phyloP scores from a whole-genome alignment of 495 filamentous ascomycete genomes.

The Sordaria brevicollis region DNA sequence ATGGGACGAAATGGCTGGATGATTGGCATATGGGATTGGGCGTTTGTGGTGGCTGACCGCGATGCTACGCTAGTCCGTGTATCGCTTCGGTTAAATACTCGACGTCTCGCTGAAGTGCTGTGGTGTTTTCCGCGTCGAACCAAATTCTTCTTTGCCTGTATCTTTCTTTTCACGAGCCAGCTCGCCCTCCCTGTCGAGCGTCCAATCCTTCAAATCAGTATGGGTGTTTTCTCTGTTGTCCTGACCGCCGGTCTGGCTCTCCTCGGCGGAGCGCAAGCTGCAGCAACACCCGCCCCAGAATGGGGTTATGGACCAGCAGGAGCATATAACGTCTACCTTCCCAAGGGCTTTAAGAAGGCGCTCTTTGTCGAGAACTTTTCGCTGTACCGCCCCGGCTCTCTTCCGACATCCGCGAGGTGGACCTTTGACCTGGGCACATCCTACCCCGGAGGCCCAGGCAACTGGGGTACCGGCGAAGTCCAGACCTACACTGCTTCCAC shows the following conservation, averaged over 20 bases:
- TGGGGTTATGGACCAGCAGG: not conserved
- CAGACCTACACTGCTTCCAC: conserved; percentile 18
- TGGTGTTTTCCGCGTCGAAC: not conserved
- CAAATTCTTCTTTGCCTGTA: not conserved
- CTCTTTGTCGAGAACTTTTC: conserved; percentile 13
- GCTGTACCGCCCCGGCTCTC: not conserved
- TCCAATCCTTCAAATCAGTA: not conserved
- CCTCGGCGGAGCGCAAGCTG: not conserved
- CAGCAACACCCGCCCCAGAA: not conserved
- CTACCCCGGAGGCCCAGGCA: conserved; percentile 17
- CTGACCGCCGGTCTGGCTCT: not conserved
- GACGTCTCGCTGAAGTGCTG: not conserved
- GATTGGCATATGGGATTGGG: not conserved
- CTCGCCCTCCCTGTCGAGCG: not conserved
- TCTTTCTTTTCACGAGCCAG: not conserved
- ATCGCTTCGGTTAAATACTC: not conserved
- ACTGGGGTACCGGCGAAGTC: conserved; percentile 24
- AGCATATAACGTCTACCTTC: not conserved
- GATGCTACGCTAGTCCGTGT: not conserved
- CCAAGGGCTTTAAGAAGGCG: conserved; percentile 1
- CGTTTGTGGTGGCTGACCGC: not conserved
- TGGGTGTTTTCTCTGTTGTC: not conserved
- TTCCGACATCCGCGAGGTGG: conserved; percentile 13
- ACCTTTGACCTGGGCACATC: conserved; percentile 13
- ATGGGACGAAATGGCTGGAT: not conserved